Conservation (phyloP, 192 early-diverging fungal genomes). For the Chytriomyces hyalinus region DNA sequence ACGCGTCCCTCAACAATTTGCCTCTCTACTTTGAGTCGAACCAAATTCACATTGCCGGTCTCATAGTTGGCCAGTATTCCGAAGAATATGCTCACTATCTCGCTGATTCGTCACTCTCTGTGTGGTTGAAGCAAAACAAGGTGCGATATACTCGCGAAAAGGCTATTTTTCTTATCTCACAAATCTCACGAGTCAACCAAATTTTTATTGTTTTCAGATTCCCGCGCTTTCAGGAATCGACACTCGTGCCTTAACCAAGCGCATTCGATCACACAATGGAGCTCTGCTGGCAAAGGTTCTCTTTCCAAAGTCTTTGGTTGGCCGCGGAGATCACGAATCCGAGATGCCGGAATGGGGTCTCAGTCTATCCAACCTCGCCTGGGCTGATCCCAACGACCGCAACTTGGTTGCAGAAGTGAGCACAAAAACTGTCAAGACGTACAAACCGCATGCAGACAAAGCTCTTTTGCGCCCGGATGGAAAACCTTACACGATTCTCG, state of each 20-base stretch:
- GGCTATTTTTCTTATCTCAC: too few relatives aligned
- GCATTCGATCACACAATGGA: slow-evolving; percentile 87
- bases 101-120: slow-evolving; percentile 79
- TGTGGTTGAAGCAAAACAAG: slow-evolving; percentile 91
- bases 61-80: slow-evolving; percentile 91
- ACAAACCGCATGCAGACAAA: slow-evolving; percentile 69
- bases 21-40: slow-evolving; percentile 95
- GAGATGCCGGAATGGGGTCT: slow-evolving; percentile 33
- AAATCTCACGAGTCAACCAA: too few relatives aligned
- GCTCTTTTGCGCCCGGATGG: slow-evolving; percentile 58
- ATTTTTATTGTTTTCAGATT: slow-evolving; percentile 35
- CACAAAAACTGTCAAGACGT: slow-evolving; percentile 77
- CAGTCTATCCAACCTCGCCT: slow-evolving; percentile 80
- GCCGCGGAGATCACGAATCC: slow-evolving; percentile 16
- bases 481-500: slow-evolving; percentile 82
- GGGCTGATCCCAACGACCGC: slow-evolving; percentile 89
- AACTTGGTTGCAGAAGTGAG: slow-evolving; percentile 97
- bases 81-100: slow-evolving; percentile 93
- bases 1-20: slow-evolving; percentile 82
- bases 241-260: slow-evolving; percentile 96
- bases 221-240: slow-evolving; percentile 96
- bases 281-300: slow-evolving; percentile 90
- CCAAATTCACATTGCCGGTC: slow-evolving; percentile 90
- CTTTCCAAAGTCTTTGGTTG: slow-evolving; percentile 69
- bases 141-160: neutral